Evolutionary conservation across 2,329 filamentous ascomycete species (phyloP), one percentile per base, ranked within the genome.

Genomic region (Fusarium sp.): DNA sequence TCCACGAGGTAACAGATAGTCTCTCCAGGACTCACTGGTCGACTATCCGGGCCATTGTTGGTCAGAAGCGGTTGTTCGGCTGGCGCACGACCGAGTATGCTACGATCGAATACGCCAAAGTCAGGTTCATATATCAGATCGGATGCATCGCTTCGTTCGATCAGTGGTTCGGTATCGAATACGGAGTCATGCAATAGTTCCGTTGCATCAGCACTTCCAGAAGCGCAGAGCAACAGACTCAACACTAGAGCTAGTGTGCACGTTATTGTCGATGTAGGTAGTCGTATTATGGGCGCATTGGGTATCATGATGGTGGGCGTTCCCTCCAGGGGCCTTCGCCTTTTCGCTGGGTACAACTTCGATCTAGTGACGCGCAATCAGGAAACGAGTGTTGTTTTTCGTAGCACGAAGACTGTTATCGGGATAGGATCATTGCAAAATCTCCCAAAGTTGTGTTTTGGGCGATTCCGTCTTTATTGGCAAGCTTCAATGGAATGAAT

Each of bases 221-320:
- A 86, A 46, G 85, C 85, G 61, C 86, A 86, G 40, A 92, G 83
- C 27, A 87, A 79, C 61, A 91, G 81, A 76, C 89, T 91, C 44
- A 94, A 77, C 13, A 41, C 57, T 24, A 72, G 40, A 53, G 92
- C 78, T 53, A 91, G 76, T 30, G 88, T 80, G 32, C 88, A 87
- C 57, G 89, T 88, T 74, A 87, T 83, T 56, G 91, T 77, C 61
- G 90, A 92, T 74, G 90, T 89, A 77, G 87, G 87, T 76, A 93
- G 87, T 77, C 91, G 90, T 81, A 90, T 91, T 83, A 92, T 92
- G 72, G 92, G 83, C 75, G 87, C 89, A 78, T 87, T 90, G 79
- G 91, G 85, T 80, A 90, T 83, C 86, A 88, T 88, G 70, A 75
- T 79, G 77, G 68, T 74, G 72, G 74, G 58, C 79, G 81, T 81